Percentiles rank a stretch among this genome's conserved stretches.
phyloP scores from a whole-genome alignment of 1,139 yeast species.

The Yamadazyma songkhlaensis region DNA sequence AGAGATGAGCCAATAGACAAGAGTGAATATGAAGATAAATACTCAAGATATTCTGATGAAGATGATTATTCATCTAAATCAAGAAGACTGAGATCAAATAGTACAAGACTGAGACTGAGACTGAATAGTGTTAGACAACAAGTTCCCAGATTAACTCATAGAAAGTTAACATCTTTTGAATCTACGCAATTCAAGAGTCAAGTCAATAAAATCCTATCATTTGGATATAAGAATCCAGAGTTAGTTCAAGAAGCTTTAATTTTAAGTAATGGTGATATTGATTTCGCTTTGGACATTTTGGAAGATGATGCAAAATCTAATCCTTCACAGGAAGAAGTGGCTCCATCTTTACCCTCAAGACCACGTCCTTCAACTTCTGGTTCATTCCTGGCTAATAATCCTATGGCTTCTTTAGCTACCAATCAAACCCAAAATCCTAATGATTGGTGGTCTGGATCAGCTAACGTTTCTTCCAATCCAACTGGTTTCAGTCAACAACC shows the following conservation, averaged over 20 bases:
- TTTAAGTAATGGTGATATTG: constrained; percentile 46
- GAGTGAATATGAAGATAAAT: constrained; percentile 19
- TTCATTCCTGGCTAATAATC: constrained; percentile 16
- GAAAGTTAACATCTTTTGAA: constrained; percentile 43
- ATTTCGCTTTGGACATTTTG: constrained; percentile 46
- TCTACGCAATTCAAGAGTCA: constrained; percentile 37
- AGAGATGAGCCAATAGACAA: constrained; percentile 30
- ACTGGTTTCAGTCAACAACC: constrained; percentile 20
- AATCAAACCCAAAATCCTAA: constrained; percentile 11
- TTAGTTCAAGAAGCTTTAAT: constrained; percentile 49
- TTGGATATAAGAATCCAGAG: constrained; percentile 50
- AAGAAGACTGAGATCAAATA: constrained; percentile 11
- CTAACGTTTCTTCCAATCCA: constrained; percentile 12
- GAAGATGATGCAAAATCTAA: constrained; percentile 38
- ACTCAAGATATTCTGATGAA: constrained; percentile 8
- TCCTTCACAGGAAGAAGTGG: constrained; percentile 33
- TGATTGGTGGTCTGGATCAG: constrained; percentile 28
- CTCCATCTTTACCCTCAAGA: constrained; percentile 49
- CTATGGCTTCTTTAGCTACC: constrained; percentile 18
- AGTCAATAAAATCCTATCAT: constrained; percentile 35
- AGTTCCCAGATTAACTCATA: constrained; percentile 38
- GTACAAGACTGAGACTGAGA: constrained; percentile 19
- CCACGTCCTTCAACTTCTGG: constrained; percentile 21
- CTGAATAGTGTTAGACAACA: constrained; percentile 20
- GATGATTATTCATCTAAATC: background rate